These are phyloP conservation scores for Tulasnella sp. DNA, from an alignment of 768 basidiomycete species.

Conservation along the genomic window DNA sequence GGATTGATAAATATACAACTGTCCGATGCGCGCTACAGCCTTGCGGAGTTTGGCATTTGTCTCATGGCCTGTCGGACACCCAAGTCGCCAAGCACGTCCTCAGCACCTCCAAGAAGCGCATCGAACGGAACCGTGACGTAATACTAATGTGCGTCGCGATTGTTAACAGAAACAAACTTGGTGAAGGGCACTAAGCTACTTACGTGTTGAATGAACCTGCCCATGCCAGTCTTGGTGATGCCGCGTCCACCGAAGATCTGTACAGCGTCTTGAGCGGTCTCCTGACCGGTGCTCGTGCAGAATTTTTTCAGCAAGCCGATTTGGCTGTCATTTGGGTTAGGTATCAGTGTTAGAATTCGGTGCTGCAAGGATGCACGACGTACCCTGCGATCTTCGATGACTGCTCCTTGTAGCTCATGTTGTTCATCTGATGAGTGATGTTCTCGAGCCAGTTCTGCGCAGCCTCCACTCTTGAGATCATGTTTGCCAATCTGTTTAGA, in stretches of 20 bases:
- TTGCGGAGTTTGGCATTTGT: constrained; percentile 49
- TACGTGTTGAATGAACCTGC: constrained; percentile 63
- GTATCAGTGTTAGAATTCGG: neutral
- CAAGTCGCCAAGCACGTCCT: constrained; percentile 61
- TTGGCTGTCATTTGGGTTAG: constrained; percentile 46
- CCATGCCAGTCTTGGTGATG: constrained; percentile 79
- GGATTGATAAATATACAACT: neutral
- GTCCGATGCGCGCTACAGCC: constrained; percentile 10
- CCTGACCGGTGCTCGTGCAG: constrained; percentile 68
- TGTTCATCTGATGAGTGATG: constrained; percentile 81
- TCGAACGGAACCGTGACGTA: constrained; percentile 82
- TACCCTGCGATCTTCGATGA: constrained; percentile 70
- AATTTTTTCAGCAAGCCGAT: constrained; percentile 80
- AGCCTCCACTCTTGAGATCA: constrained; percentile 82
- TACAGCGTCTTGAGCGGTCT: constrained; percentile 70
- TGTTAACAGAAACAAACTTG: neutral
- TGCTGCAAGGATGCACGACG: constrained; percentile 29
- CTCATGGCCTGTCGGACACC: constrained; percentile 79
- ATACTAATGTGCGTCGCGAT: constrained; percentile 47
- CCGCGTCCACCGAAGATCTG: constrained; percentile 52
- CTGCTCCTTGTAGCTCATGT: constrained; percentile 79
- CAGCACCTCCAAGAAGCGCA: constrained; percentile 65
- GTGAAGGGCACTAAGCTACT: constrained; percentile 14
- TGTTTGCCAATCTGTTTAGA: constrained; percentile 54
- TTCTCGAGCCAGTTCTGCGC: constrained; percentile 85